Evolutionary conservation across 768 basidiomycete species (phyloP), one percentile per base, ranked within the genome.

Genomic region (Kwoniella dejecticola): DNA sequence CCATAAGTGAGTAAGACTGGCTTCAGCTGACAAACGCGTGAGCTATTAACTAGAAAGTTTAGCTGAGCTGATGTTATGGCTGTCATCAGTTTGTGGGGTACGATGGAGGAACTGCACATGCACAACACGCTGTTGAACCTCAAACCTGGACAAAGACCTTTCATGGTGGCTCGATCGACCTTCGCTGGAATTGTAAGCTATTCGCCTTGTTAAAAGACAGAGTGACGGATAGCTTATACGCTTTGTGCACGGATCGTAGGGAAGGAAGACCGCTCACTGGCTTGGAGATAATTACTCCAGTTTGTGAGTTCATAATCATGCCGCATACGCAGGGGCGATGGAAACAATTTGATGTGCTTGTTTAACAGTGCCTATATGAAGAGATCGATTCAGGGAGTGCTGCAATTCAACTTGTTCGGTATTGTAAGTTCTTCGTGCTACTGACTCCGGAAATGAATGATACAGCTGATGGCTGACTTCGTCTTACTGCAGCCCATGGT

Each of bases 321-420:
- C n/a, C n/a, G n/a, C n/a, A n/a, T n/a, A 15, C 12, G 10, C 21
- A 23, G 36, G 8, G 50, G 13, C 12, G 29, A 24, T 26, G 26
- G 17, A 12, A 6, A 19, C 19, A 12, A 21, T 7, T 38, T 52
- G 52, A 38, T 33, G 4, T 26, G 3, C 24, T 44, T 2, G 38
- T 36, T 31, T 21, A 8, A 38, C 17, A 64, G 62, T 88, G 78
- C 84, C 49, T 89, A 87, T 77, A 83, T 90, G 82, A 81, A 83
- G 62, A 81, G 84, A 71, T 87, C 82, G 63, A 87, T 90, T 53
- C 85, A 89, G 80, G 89, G 88, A 17, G 80, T 89, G 19, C 82
- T 91, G 19, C 89, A 90, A 76, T 90, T 91, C 83, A 88, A 90
- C 77, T 79, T 90, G 13, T 90, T 87, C 83, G 58, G 49, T 17